Evolutionary conservation across 2,329 filamentous ascomycete genomes (phyloP), one percentile per base, ranked within the genome.

Genomic region (Aspergillus aculeatus): DNA sequence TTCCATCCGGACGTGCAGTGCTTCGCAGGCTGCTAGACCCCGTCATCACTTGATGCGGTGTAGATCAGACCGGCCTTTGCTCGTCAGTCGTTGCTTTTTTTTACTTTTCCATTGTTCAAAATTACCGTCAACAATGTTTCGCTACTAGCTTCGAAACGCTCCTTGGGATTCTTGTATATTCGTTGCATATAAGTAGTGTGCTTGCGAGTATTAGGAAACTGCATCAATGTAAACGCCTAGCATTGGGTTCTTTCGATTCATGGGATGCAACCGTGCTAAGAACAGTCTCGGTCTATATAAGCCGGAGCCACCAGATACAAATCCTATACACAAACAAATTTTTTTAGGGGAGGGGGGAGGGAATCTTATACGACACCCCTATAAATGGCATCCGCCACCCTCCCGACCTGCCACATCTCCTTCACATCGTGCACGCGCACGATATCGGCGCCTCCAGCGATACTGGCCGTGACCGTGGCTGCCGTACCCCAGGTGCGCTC

Each of bases 311-410:
- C 26, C 7, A 29, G 26, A 10, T 29, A 29, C 2, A 29, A 29
- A 10, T 4, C 32, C 14, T 16, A 16, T 12, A 12, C 32, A 16
- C 38, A 4, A 44, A 16, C 38, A 19, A 44, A 10, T 5, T 44
- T 44, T 9, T 44, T 19, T 0, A 5, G 26, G 2, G 26, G 2
- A 2, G 26, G 26, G 7, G 26, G 7, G 5, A 26, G 26, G 7
- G 26, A 2, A 9, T 9, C 35, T 19, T 19, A 44, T 44, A 44
- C 16, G 38, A 16, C 38, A 48, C 66, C 68, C 67, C 91, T 83
- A 85, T 91, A 96, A 57, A 97, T 92, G n/a, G 92, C 93, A 83
- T 98, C 94, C 9, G 91, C 86, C 88, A 98, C 94, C 72, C 84
- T 89, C 1, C 86, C 87, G 32, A 96, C 92, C 76, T 92, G 84